Evolutionary conservation across 2,329 filamentous ascomycete genomes (phyloP), one percentile per base, ranked within the genome.

Genomic region (Fusarium piperis): DNA sequence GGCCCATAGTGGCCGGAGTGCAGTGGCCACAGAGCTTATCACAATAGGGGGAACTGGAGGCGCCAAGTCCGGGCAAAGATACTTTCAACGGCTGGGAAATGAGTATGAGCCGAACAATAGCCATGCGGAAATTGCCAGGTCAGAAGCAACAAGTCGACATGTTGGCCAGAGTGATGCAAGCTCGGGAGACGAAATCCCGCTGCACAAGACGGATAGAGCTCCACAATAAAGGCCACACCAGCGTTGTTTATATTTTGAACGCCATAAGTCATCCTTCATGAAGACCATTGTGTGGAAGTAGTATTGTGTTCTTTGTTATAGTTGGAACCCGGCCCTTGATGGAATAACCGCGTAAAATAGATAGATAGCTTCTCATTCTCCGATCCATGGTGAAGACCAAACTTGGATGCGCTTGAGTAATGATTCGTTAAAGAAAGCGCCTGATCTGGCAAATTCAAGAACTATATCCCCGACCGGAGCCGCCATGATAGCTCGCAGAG

Each of bases 71-170:
- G 60, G 68, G 2, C 44, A 44, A 2, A 60, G 55, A n/a, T 5
- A 64, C 26, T 72, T 72, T 11, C 60, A 69, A 1, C 68, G 68
- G 2, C 60, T 71, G 28, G 41, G 64, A 2, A 62, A 72, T 11
- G 52, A 28, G 13, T 48, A 38, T 0, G 52, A 70, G 2, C 44
- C 39, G 1, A 63, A 16, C 11, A 52, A 56, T 1, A 71, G 58
- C 1, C 53, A 70, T n/a, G 18, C 15, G 4, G 39, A 41, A 1
- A 38, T 67, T 10, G 20, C 20, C 1, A 36, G 15, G 4, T 16
- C 23, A 1, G 15, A 36, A 28, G 16, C 7, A 3, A 44, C 41
- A 12, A 30, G 32, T 2, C 52, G 44, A 0, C 53, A 39, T 39
- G 15, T 16, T 15, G 41, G 61, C 16, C 44, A 52, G 2, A 67